Evolutionary conservation across 192 early-diverging fungal genomes (phyloP), one percentile per base, ranked within the genome.

Genomic region (Spizellomyces sp.): DNA sequence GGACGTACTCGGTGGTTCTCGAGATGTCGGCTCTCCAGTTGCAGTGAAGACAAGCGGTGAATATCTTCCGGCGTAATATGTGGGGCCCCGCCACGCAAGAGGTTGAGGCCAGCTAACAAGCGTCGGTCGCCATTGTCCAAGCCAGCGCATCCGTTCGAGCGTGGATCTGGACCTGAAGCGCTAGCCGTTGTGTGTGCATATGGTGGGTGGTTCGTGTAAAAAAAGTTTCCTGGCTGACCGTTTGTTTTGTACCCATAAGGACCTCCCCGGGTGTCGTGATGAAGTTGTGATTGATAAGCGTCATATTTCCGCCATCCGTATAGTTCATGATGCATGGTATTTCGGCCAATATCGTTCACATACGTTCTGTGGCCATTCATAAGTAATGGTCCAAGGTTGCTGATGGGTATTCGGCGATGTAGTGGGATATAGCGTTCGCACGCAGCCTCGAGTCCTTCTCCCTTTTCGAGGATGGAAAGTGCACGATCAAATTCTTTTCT

Each of bases 401-500:
- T 36, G 27, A 36, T 36, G 27, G 27, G 27, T 36, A 36, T 36
- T 36, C 27, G 27, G 27, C 27, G 27, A 36, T 36, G 27, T 36
- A 36, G 27, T 14, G 70, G 62, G 8, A 79, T 64, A 69, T 84
- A 91, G 42, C 69, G 81, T 48, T 86, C 82, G 66, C 89, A 92
- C 5, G 82, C 71, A 12, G 64, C 67, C 6, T 84, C 81, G 42
- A 91, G 56, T 7, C 74, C 77, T 9, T 52, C 75, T 48, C 72
- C 66, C 2, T 85, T 75, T 22, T 80, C 75, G 14, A 95, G 76
- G 12, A 86, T 82, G 44, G 63, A 71, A 48, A 91, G 80, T 5
- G 89, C 92, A 5, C 96, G 85, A 57, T 84, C 81, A 66, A 95
- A 93, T 79, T 98, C 96, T n/a, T 79, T 69, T 41, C 89, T 78